These are phyloP conservation scores for Ophiostoma perfectum DNA, from an alignment of 2,329 filamentous ascomycete genomes.

Conservation along the genomic window DNA sequence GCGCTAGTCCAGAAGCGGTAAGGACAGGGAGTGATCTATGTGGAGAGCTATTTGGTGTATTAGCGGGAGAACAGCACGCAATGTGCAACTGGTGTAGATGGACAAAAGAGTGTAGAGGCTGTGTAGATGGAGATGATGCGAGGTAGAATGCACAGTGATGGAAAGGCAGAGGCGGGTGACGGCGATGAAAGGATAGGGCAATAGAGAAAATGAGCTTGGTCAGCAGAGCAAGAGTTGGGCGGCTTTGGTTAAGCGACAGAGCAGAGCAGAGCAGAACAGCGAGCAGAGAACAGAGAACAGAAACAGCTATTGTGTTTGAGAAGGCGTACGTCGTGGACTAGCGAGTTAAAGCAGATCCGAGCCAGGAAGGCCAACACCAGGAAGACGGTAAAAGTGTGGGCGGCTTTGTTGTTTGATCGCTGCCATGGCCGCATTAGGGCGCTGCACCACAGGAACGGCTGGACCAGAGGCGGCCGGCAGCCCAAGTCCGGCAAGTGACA, in stretches of 20 bases:
- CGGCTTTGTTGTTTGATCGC: background rate
- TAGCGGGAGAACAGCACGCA: conserved; percentile 12
- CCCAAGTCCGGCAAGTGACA: background rate
- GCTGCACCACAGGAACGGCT: background rate
- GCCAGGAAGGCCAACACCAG: no score
- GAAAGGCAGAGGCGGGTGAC: background rate
- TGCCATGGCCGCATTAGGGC: background rate
- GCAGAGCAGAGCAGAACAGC: conserved; percentile 2
- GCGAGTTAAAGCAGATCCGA: background rate
- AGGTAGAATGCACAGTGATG: background rate
- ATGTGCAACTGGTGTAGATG: background rate
- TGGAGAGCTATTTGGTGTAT: conserved; percentile 3
- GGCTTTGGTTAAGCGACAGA: background rate
- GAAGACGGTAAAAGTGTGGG: background rate
- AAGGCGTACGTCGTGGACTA: background rate
- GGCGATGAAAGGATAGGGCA: background rate
- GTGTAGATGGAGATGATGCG: background rate
- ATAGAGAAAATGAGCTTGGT: background rate
- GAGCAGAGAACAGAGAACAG: no score
- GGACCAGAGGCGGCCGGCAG: no score
- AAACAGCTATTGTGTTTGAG: no score
- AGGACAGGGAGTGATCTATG: background rate
- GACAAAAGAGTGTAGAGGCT: background rate
- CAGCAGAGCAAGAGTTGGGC: background rate
- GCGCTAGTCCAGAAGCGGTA: conserved; percentile 22